These are phyloP conservation scores for Thinopyrum obtusiflorum DNA, from an alignment of 202 grass and related monocot species.

Conservation along the genomic window DNA sequence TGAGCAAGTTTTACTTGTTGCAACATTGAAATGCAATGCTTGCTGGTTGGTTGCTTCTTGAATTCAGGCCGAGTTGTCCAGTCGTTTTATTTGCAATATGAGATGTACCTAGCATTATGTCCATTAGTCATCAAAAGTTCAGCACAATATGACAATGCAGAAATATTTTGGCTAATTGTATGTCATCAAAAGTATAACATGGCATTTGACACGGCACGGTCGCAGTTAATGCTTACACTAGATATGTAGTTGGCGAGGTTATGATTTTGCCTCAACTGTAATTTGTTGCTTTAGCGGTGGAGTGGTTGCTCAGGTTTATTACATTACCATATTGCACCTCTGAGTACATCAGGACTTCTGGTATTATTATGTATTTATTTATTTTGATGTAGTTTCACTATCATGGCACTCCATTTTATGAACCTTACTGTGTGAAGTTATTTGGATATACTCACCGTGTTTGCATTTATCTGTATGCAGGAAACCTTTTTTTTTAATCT, in stretches of 20 bases:
- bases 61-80: not conserved
- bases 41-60: not conserved
- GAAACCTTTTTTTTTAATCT: not conserved
- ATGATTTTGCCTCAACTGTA: not conserved
- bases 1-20: not conserved
- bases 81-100: not conserved
- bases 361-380: not conserved
- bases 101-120: not conserved
- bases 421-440: not conserved
- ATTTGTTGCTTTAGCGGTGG: not conserved
- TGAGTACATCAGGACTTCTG: not conserved
- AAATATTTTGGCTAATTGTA: not conserved
- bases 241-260: not conserved
- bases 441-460: not conserved
- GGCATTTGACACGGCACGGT: not conserved
- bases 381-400: not conserved
- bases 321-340: not conserved
- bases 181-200: not conserved
- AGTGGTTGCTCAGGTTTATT: not conserved
- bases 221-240: not conserved
- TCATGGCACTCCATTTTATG: not conserved
- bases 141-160: not conserved
- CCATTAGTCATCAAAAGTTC: not conserved
- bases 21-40: not conserved
- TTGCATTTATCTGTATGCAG: slow-evolving; percentile 2